phyloP scores from a whole-genome alignment of 2,329 filamentous ascomycete species.

The Dactylonectria macrodidyma region DNA sequence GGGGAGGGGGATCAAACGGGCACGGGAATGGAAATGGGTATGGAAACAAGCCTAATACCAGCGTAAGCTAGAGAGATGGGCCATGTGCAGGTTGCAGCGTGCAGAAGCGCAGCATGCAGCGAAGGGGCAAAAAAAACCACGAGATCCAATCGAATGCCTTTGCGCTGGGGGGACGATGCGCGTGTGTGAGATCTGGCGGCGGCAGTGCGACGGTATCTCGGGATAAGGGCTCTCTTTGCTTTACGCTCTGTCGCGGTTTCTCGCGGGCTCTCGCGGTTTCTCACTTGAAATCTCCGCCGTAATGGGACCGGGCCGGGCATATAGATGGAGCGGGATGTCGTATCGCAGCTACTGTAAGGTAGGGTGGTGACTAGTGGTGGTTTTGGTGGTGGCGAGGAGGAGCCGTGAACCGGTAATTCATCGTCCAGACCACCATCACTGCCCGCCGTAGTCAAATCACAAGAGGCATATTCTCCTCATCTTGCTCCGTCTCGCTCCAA shows the following conservation, averaged over 20 bases:
- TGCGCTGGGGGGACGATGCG: constrained; percentile 19
- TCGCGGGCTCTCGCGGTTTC: constrained; percentile 14
- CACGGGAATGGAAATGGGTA: constrained; percentile 1
- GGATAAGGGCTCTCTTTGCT: constrained; percentile 11
- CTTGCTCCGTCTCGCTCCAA: constrained; percentile 6
- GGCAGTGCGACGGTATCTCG: constrained; percentile 23
- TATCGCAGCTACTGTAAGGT: constrained; percentile 17
- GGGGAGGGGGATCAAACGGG: constrained; percentile 5
- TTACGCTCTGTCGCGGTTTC: constrained; percentile 16
- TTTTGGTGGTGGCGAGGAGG: constrained; percentile 12
- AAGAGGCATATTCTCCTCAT: neutral
- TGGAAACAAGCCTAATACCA: constrained; percentile 17
- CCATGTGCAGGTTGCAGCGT: constrained; percentile 26
- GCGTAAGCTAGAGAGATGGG: constrained; percentile 16
- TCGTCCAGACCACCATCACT: constrained; percentile 12
- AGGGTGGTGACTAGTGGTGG: constrained; percentile 2
- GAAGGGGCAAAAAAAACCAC: constrained; percentile 24
- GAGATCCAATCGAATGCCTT: constrained; percentile 43
- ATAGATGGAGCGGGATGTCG: constrained; percentile 32
- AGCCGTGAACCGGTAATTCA: constrained; percentile 20
- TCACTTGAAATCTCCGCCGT: constrained; percentile 29
- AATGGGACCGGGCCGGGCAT: constrained; percentile 47
- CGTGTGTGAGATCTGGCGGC: constrained; percentile 31
- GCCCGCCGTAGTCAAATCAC: neutral
- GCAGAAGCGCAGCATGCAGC: constrained; percentile 27